phyloP scores from a whole-genome alignment of 1,139 yeast genomes.

The Taiozyma sp. region DNA sequence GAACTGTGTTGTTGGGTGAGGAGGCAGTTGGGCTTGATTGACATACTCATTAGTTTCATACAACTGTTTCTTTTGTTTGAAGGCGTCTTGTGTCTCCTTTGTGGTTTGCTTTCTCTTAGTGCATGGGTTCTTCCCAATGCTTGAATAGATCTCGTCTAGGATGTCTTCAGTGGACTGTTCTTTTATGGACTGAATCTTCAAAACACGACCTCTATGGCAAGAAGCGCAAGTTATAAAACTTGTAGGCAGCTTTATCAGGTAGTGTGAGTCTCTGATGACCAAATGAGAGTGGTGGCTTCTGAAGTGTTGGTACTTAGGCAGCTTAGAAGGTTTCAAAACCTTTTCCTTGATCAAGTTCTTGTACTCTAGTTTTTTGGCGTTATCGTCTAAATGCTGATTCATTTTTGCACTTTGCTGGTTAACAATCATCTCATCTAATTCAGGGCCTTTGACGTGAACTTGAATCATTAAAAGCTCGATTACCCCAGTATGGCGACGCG shows the following conservation, averaged over 20 bases:
- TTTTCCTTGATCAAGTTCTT: conserved; percentile 23
- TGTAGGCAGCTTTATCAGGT: conserved; percentile 21
- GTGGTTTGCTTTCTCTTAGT: conserved; percentile 19
- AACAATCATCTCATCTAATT: background rate
- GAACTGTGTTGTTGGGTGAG: background rate
- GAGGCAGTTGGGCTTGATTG: background rate
- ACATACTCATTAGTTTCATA: background rate
- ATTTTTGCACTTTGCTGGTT: background rate
- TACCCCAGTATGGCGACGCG: background rate
- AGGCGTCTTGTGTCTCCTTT: conserved; percentile 12
- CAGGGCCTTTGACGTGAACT: background rate
- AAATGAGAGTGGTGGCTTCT: conserved; percentile 22
- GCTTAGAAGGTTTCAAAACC: conserved; percentile 22
- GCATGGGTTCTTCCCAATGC: conserved; percentile 21
- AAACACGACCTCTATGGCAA: conserved; percentile 24
- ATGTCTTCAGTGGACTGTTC: conserved; percentile 18
- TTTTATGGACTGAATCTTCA: conserved; percentile 18
- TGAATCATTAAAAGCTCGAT: background rate
- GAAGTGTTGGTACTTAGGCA: conserved; percentile 9
- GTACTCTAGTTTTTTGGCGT: conserved; percentile 16
- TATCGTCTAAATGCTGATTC: conserved; percentile 6
- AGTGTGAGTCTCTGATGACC: conserved; percentile 24
- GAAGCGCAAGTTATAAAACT: conserved; percentile 24
- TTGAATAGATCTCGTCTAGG: conserved; percentile 18
- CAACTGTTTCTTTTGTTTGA: background rate